Evolutionary conservation across 192 early-diverging fungal genomes (phyloP), one percentile per base, ranked within the genome.

Genomic region (Linnemannia elongata): DNA sequence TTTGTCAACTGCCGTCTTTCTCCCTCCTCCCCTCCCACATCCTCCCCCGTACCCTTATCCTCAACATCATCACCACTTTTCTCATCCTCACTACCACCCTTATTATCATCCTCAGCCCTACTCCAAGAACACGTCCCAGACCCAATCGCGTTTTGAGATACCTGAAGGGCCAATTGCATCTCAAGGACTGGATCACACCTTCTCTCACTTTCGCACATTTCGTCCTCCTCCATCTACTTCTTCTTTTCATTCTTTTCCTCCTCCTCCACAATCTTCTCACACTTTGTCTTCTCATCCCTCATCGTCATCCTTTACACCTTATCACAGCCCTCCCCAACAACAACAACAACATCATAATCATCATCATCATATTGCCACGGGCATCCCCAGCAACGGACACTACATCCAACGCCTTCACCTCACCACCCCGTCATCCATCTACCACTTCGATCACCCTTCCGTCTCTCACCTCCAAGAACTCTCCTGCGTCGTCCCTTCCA

Each of bases 301-400:
- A 2, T 42, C 35, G 17, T 36, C 36, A 22, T 22, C 15, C 35
- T 38, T 20, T 20, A 7, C 39, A 33, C 3, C 35, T 41, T 33
- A 8, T 22, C 38, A 35, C 24, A 15, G 12, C 33, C 12, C 13
- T 24, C 60, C 2, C 3, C 30, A 66, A 9, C 22, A 57, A 66
- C 60, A 66, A 12, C 60, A 22, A 27, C 20, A 35, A 6, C 57
- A n/a, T 10, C 66, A 20, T n/a, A 30, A 18, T 18, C 41, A 42
- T 20, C 38, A n/a, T 5, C 36, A 13, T 39, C 45, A 35, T 4
- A 78, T 78, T 30, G 68, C 68, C 69, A 41, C 47, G 8, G 77
- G 77, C 22, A 69, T 78, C 20, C n/a, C 24, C n/a, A 78, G 6
- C 1, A 78, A 78, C 77, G 68, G 77, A 1, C 77, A 78, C 3